A percentile compares a stretch with the other conserved stretches of the same genome.
These are phyloP conservation scores for Sutorius australiensis DNA, from an alignment of 768 basidiomycete species.

Conservation along the genomic window DNA sequence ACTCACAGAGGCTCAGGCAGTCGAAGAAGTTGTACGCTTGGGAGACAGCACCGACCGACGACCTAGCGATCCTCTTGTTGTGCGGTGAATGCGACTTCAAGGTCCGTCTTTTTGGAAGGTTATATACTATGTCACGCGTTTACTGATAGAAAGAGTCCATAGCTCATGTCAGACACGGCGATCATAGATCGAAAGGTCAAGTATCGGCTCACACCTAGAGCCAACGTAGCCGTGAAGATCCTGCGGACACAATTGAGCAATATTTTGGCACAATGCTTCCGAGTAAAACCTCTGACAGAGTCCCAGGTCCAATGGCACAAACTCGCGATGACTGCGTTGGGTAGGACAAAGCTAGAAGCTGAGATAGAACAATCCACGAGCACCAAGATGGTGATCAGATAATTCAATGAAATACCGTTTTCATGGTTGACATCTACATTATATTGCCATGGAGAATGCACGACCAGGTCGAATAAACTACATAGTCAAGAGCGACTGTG, in stretches of 20 bases:
- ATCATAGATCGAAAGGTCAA: constrained; percentile 84
- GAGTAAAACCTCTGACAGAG: constrained; percentile 54
- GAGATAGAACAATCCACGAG: constrained; percentile 17
- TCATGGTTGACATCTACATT: background rate
- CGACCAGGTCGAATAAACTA: constrained; percentile 1
- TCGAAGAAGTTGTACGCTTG: constrained; percentile 90
- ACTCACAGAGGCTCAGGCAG: constrained; percentile 53
- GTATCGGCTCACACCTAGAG: constrained; percentile 65
- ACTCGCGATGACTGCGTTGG: constrained; percentile 58
- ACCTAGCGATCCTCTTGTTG: constrained; percentile 72
- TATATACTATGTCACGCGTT: background rate
- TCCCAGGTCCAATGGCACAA: constrained; percentile 72
- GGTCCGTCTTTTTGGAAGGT: constrained; percentile 38
- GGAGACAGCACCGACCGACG: constrained; percentile 90
- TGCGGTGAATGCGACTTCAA: constrained; percentile 92
- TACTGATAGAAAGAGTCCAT: constrained; percentile 1
- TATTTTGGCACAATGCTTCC: constrained; percentile 64
- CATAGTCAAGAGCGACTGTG: background rate
- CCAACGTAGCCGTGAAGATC: constrained; percentile 74
- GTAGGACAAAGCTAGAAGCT: constrained; percentile 43
- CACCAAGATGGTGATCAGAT: constrained; percentile 20
- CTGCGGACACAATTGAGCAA: constrained; percentile 61
- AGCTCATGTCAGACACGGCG: constrained; percentile 71
- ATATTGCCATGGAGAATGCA: constrained; percentile 4
- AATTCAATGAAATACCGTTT: constrained; percentile 1